Evolutionary conservation across 345 rosid genomes (phyloP), one percentile per base, ranked within the genome.

Genomic region (Eucalyptus brandiana): DNA sequence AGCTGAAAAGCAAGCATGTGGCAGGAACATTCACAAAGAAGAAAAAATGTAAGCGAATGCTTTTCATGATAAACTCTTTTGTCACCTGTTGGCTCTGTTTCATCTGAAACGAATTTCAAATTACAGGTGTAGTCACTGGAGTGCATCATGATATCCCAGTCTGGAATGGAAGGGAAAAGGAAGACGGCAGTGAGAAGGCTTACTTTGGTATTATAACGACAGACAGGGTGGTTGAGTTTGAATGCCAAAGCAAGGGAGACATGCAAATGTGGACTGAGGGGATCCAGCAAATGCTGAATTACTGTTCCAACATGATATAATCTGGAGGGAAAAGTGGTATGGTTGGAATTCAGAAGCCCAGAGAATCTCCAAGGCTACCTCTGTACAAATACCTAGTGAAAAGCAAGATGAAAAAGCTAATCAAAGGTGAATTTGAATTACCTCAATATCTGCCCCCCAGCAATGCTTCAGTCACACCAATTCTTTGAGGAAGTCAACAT

Each of bases 21-120:
- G 99, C 94, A 90, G 99, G 99, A 89, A 94, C 99, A 89, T 96
- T 96, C 93, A 95, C 97, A 49, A 97, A 96, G 91, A 96, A 94
- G 88, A 96, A 96, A 93, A 97, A 96, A 86, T 93, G 99, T 96
- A 93, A 94, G 96, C 92, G 89, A 89, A 48, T 85, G 91, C 91
- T 86, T 60, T 87, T 40, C 89, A 76, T 30, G 32, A 28, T 87
- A 76, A 88, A 18, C 23, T 67, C 91, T 87, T 88, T 89, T 87
- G 28, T 23, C 54, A 80, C 48, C 72, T 87, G 87, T 67, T 48
- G 86, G 87, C 86, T n/a, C 69, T 87, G 56, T 49, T 87, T 32
- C 86, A 69, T 69, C 47, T 76, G 47, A 76, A 76, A 44, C 47
- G 24, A 12, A 37, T 76, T 76, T 76, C 83, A 37, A 72, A 76